These are phyloP conservation scores for Acorus gramineus DNA, from an alignment of 106 monocot species.

Conservation along the genomic window DNA sequence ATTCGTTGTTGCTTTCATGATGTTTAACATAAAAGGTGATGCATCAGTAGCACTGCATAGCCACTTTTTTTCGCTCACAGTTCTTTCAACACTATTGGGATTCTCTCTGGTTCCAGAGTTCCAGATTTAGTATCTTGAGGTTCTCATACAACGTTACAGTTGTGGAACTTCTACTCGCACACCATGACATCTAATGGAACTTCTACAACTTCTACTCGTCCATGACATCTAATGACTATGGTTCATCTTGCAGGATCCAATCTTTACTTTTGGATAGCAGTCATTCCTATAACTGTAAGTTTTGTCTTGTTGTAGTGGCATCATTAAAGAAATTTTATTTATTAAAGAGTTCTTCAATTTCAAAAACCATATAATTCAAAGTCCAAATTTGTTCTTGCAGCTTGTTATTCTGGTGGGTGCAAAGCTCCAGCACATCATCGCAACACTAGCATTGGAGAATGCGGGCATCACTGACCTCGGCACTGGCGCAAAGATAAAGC, in stretches of 20 bases:
- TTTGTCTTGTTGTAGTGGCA: neutral
- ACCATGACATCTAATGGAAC: too few relatives aligned
- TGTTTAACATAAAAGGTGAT: constrained; percentile 89
- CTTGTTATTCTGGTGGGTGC: constrained; percentile 88
- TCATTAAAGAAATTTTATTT: too few relatives aligned
- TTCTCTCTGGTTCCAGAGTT: too few relatives aligned
- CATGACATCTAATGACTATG: neutral
- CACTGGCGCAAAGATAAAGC: constrained; percentile 38
- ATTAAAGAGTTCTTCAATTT: too few relatives aligned
- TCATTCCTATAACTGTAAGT: constrained; percentile 87
- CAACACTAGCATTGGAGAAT: constrained; percentile 78
- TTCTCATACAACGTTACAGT: too few relatives aligned
- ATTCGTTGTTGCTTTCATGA: constrained; percentile 89
- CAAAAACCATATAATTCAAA: too few relatives aligned
- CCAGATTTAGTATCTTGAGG: too few relatives aligned
- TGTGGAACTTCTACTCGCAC: too few relatives aligned
- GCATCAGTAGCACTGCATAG: neutral
- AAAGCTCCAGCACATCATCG: constrained; percentile 86
- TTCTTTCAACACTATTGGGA: neutral
- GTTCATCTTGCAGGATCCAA: constrained; percentile 63
- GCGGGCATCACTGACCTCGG: constrained; percentile 34
- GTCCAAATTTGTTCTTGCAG: constrained; percentile 15
- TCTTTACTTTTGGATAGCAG: constrained; percentile 97
- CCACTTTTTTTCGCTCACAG: neutral
- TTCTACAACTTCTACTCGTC: too few relatives aligned